A percentile compares a stretch with the other conserved stretches of the same genome.
phyloP scores from a whole-genome alignment of 2,329 filamentous ascomycete species.

The Aspergillaceae sp. region DNA sequence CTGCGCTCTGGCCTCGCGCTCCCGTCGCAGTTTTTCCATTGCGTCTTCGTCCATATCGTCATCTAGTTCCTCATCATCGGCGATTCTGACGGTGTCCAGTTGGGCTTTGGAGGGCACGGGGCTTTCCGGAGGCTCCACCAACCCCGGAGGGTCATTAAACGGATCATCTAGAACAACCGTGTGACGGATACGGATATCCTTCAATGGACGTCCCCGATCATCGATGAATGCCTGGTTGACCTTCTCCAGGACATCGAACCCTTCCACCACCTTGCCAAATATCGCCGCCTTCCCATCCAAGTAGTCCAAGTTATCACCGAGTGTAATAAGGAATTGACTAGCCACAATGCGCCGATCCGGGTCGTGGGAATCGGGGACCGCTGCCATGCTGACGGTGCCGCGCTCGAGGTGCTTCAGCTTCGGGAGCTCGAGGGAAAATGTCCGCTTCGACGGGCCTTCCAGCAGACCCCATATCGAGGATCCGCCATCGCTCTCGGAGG shows the following conservation, averaged over 20 bases:
- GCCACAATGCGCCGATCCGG: slow-evolving; percentile 74
- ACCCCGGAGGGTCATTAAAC: slow-evolving; percentile 68
- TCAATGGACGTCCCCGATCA: slow-evolving; percentile 73
- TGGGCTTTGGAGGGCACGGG: slow-evolving; percentile 77
- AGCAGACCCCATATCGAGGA: slow-evolving; percentile 85
- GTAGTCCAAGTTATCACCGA: slow-evolving; percentile 82
- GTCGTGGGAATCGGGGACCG: slow-evolving; percentile 64
- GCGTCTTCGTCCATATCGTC: slow-evolving; percentile 72
- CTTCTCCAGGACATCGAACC: slow-evolving; percentile 87
- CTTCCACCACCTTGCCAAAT: slow-evolving; percentile 92
- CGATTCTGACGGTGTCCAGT: slow-evolving; percentile 82
- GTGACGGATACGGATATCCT: slow-evolving; percentile 91
- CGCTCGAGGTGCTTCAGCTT: slow-evolving; percentile 83
- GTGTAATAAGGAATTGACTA: slow-evolving; percentile 88
- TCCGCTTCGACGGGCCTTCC: slow-evolving; percentile 60
- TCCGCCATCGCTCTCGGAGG: slow-evolving; percentile 79
- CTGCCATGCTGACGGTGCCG: slow-evolving; percentile 97
- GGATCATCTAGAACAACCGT: slow-evolving; percentile 89
- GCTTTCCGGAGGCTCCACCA: slow-evolving; percentile 69
- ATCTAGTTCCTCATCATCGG: slow-evolving; percentile 74
- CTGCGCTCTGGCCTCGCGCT: slow-evolving; percentile 86
- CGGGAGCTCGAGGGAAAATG: slow-evolving; percentile 75
- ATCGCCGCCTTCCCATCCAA: slow-evolving; percentile 89
- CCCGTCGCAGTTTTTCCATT: slow-evolving; percentile 68
- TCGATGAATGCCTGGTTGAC: slow-evolving; percentile 87